phyloP scores from a whole-genome alignment of 805 yeast genomes.

The Candida palmyrensis region DNA sequence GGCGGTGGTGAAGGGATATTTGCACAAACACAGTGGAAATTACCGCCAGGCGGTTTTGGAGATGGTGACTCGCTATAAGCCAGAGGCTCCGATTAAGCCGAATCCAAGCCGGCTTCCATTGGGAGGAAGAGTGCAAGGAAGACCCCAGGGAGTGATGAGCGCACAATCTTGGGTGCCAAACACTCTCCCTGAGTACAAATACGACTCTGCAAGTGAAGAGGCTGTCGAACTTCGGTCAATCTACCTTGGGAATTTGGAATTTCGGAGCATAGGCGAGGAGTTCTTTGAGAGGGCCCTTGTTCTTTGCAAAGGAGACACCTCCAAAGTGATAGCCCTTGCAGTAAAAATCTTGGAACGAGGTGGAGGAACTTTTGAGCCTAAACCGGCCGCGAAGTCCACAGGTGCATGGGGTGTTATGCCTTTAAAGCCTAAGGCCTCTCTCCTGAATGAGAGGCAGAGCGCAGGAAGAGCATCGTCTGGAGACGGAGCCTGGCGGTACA shows the following conservation, averaged over 20 bases:
- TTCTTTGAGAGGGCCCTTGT: conserved; percentile 36
- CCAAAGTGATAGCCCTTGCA: conserved; percentile 32
- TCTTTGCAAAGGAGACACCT: conserved; percentile 42
- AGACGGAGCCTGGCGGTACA: too few relatives aligned
- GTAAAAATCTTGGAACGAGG: conserved; percentile 24
- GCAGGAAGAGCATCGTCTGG: neutral
- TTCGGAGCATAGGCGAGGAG: conserved; percentile 29
- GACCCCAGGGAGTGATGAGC: too few relatives aligned
- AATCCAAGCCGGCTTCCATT: conserved; percentile 3
- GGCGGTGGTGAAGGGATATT: conserved; percentile 11
- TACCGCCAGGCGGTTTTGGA: conserved; percentile 30
- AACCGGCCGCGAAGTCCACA: neutral
- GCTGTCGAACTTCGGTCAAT: conserved; percentile 27
- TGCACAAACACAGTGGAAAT: conserved; percentile 22
- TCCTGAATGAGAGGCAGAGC: neutral
- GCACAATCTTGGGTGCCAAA: too few relatives aligned
- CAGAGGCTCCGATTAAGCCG: conserved; percentile 3
- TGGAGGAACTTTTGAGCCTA: conserved; percentile 11
- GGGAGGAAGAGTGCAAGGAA: conserved; percentile 35
- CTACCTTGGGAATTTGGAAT: conserved; percentile 25
- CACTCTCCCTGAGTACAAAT: too few relatives aligned
- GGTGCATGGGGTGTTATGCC: neutral
- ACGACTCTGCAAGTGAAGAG: conserved; percentile 17
- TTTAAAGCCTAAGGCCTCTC: neutral
- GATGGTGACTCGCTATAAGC: conserved; percentile 17